Evolutionary conservation across 2,329 filamentous ascomycete genomes (phyloP), one percentile per base, ranked within the genome.

Genomic region (Trichoderma atrobrunneum): DNA sequence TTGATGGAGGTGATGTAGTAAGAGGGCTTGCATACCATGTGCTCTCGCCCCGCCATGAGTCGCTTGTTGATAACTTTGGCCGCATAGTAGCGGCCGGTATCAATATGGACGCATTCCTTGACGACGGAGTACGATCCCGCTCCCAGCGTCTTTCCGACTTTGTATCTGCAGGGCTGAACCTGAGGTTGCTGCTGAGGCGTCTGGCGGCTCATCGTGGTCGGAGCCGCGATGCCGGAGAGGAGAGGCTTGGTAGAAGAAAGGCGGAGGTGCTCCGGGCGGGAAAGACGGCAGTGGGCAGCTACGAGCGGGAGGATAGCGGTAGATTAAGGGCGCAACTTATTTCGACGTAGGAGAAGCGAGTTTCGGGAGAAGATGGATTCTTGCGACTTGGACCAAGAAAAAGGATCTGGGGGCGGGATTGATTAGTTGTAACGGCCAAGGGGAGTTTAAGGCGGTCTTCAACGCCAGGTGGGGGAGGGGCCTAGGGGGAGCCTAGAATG

Each of bases 21-120:
- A 32, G 36, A 51, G 24, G 18, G 1, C 24, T 36, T 56, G 78
- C 84, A 74, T 80, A 98, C 96, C 96, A 99, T 99, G 82, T 98
- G 96, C 84, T 99, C 96, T 76, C 96, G 89, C 39, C 96, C 96
- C 7, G 94, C 93, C 96, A 99, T 99, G 76, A 99, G 86, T 72
- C 95, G 89, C 87, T 99, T 99, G 85, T 99, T 99, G 84, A 99
- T 99, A 74, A 99, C 96, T 82, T 99, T 99, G 74, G 96, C 95
- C 32, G 96, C 96, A 90, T 98, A 99, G 84, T 98, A 98, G 76
- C 95, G 91, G 60, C 95, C 95, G 0, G 96, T 98, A 78, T 98
- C 95, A 79, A 98, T 98, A 81, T 99, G 96, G 32, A 98, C 95
- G 81, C 96, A 99, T 85, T 99, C 96, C 82, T 98, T 98, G 74